A percentile compares a stretch with the other conserved stretches of the same genome.
Conservation (phyloP, 306 rosid species). For the Quercus gilva region DNA sequence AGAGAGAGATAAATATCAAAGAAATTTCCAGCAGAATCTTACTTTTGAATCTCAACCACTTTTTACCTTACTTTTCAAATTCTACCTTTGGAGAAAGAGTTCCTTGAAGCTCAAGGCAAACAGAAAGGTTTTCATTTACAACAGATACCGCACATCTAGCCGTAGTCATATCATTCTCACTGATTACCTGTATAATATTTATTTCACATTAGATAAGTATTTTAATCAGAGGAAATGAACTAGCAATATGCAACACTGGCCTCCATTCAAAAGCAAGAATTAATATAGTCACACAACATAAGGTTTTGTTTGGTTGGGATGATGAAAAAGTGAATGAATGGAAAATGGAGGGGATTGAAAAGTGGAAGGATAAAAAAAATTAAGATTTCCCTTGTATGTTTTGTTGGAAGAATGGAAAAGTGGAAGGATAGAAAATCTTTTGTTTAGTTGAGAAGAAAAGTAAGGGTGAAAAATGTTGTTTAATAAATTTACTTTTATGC, state of each 20-base stretch:
- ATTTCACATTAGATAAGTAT: background rate
- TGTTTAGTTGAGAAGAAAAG: too few relatives aligned
- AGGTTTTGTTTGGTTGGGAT: background rate
- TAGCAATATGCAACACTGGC: background rate
- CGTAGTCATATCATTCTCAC: slow-evolving; percentile 36
- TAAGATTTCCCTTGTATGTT: too few relatives aligned
- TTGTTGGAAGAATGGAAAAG: too few relatives aligned
- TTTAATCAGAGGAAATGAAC: background rate
- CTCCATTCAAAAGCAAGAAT: background rate
- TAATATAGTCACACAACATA: background rate
- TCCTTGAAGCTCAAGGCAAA: slow-evolving; percentile 44
- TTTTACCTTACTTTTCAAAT: slow-evolving; percentile 40
- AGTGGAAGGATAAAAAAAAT: too few relatives aligned
- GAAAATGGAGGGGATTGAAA: too few relatives aligned
- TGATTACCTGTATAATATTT: slow-evolving; percentile 29
- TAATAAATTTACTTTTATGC: too few relatives aligned
- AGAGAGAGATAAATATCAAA: background rate
- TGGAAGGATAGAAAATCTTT: too few relatives aligned
- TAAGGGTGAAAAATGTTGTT: too few relatives aligned
- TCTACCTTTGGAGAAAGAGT: slow-evolving; percentile 43
- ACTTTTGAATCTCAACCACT: slow-evolving; percentile 44
- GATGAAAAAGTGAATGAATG: too few relatives aligned
- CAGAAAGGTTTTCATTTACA: slow-evolving; percentile 37
- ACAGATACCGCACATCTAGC: slow-evolving; percentile 44
- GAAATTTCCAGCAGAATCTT: slow-evolving; percentile 1